A percentile compares a stretch with the other conserved stretches of the same genome.
Conservation (phyloP, 2,329 filamentous ascomycete species). For the Cladosporium colombiae region DNA sequence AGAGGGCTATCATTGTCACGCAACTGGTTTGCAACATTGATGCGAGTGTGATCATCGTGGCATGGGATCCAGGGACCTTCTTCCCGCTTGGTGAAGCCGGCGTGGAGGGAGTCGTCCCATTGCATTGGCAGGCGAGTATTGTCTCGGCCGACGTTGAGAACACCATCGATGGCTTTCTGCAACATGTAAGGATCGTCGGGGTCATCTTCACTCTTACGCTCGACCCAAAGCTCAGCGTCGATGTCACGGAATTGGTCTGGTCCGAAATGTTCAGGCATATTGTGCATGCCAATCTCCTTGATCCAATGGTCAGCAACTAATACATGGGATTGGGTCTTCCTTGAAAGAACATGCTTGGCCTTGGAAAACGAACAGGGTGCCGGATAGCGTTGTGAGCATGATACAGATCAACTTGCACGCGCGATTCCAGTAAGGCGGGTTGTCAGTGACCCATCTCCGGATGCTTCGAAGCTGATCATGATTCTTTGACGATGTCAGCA, state of each 20-base stretch:
- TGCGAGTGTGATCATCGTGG: conserved; percentile 60
- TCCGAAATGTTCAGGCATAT: conserved; percentile 61
- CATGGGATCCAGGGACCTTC: conserved; percentile 69
- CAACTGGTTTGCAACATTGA: conserved; percentile 63
- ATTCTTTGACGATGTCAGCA: conserved; percentile 60
- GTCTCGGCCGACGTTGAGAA: conserved; percentile 64
- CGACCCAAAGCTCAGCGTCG: conserved; percentile 40
- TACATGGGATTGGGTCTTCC: background rate
- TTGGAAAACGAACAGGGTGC: conserved; percentile 70
- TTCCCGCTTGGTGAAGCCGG: conserved; percentile 61
- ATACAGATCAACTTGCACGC: conserved; percentile 63
- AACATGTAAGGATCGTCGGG: conserved; percentile 31
- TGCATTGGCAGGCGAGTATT: conserved; percentile 73
- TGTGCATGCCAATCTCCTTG: conserved; percentile 64
- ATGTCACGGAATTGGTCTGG: conserved; percentile 18
- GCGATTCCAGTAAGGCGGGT: conserved; percentile 43
- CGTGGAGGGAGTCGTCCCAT: conserved; percentile 62
- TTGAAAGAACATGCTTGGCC: conserved; percentile 48
- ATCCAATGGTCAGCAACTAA: background rate
- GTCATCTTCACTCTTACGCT: conserved; percentile 67
- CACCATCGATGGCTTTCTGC: conserved; percentile 46
- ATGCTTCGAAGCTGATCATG: conserved; percentile 66
- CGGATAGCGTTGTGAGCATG: conserved; percentile 59
- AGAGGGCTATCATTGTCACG: conserved; percentile 56
- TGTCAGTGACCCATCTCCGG: conserved; percentile 36